Evolutionary conservation across 768 basidiomycete species (phyloP).

Genomic region (Termitomyces titanicus): DNA sequence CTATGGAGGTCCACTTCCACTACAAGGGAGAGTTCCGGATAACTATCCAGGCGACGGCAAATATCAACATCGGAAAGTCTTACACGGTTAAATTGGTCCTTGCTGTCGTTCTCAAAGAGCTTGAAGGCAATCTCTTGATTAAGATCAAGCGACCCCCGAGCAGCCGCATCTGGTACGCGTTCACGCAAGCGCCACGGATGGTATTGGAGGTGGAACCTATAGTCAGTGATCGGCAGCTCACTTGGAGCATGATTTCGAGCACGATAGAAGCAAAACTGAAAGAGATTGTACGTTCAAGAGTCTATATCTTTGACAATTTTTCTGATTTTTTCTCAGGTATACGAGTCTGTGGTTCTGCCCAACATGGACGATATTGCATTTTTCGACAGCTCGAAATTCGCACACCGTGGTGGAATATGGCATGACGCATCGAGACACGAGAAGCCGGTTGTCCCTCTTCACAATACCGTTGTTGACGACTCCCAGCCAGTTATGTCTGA

Average conservation of each 20-base stretch:
- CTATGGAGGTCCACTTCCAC: slow-evolving; percentile 78
- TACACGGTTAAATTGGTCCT: slow-evolving; percentile 89
- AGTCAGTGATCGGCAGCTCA: slow-evolving; percentile 91
- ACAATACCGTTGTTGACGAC: slow-evolving; percentile 22
- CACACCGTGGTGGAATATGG: slow-evolving; percentile 87
- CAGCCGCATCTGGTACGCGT: slow-evolving; percentile 94
- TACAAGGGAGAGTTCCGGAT: slow-evolving; percentile 90
- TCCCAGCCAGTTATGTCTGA: slow-evolving; percentile 33
- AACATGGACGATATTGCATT: slow-evolving; percentile 99
- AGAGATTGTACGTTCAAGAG: slow-evolving; percentile 65
- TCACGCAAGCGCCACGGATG: slow-evolving; percentile 86
- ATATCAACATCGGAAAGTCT: slow-evolving; percentile 82
- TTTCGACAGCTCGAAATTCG: slow-evolving; percentile 70
- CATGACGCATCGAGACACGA: slow-evolving; percentile 60
- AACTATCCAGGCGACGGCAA: slow-evolving; percentile 86
- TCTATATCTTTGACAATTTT: background rate
- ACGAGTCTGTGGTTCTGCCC: slow-evolving; percentile 91
- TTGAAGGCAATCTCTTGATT: slow-evolving; percentile 89
- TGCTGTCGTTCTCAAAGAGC: slow-evolving; percentile 80
- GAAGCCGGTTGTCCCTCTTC: slow-evolving; percentile 21
- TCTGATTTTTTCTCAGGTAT: slow-evolving; percentile 52
- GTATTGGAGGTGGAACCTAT: slow-evolving; percentile 89
- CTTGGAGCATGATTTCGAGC: slow-evolving; percentile 87
- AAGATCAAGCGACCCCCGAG: slow-evolving; percentile 94
- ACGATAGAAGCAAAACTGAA: slow-evolving; percentile 87